Evolutionary conservation across 768 basidiomycete genomes (phyloP).

Genomic region (Tubosaeta sp.): DNA sequence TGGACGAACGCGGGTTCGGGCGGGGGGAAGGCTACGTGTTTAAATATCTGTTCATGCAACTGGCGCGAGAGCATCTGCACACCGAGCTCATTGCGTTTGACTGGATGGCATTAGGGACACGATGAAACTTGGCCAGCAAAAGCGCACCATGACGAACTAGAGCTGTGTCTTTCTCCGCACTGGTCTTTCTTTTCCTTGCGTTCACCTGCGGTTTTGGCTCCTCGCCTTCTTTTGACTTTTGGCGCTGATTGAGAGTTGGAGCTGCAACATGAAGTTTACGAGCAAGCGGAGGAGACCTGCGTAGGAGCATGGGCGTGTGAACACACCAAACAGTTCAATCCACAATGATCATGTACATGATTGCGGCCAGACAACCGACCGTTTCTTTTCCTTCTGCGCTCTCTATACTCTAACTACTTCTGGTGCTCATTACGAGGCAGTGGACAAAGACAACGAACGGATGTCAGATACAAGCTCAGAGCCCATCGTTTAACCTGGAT

Average conservation of each 20-base stretch:
- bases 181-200: background rate
- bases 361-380: too few relatives aligned
- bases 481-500: too few relatives aligned
- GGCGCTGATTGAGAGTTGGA: slow-evolving; percentile 10
- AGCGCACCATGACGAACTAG: slow-evolving; percentile 6
- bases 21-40: slow-evolving; percentile 55
- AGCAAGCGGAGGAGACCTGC: slow-evolving; percentile 11
- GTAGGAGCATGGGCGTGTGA: slow-evolving; percentile 20
- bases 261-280: slow-evolving; percentile 15
- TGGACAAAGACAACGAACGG: too few relatives aligned
- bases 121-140: background rate
- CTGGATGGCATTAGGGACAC: slow-evolving; percentile 27
- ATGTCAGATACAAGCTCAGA: too few relatives aligned
- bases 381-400: too few relatives aligned
- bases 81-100: slow-evolving; percentile 81
- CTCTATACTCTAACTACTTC: too few relatives aligned
- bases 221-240: slow-evolving; percentile 7
- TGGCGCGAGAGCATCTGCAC: slow-evolving; percentile 84
- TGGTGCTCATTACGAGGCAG: too few relatives aligned
- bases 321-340: background rate
- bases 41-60: slow-evolving; percentile 84
- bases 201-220: background rate
- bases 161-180: background rate
- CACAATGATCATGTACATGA: too few relatives aligned
- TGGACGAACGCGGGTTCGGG: slow-evolving; percentile 60